Percentiles rank a stretch among this genome's conserved stretches.
Conservation (phyloP, 768 basidiomycete genomes). For the Auriscalpium vulgare region DNA sequence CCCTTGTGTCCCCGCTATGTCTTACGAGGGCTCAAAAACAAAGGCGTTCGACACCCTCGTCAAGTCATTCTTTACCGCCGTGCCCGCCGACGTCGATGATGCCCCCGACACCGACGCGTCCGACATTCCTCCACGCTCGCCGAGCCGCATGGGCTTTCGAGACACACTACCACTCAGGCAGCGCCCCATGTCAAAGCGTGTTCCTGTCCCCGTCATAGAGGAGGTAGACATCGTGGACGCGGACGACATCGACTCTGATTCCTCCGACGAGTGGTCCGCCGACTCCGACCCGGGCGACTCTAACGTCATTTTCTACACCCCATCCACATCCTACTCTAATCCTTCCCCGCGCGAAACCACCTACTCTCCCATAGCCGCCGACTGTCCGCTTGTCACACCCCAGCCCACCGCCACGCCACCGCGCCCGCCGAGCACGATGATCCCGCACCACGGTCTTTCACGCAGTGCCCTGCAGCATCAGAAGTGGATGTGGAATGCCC, state of each 20-base stretch:
- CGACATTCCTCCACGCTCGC: conserved; percentile 12
- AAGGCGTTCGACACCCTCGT: conserved; percentile 11
- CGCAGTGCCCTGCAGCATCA: conserved; percentile 49
- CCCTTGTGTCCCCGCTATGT: no score
- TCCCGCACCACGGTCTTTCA: conserved; percentile 51
- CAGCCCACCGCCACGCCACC: not conserved
- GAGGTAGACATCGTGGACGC: conserved; percentile 1
- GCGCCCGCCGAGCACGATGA: not conserved
- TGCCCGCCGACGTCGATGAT: not conserved
- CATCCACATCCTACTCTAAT: not conserved
- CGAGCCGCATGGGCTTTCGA: conserved; percentile 14
- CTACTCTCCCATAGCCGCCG: not conserved
- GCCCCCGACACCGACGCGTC: conserved; percentile 1
- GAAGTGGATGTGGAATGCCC: conserved; percentile 55
- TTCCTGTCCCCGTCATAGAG: not conserved
- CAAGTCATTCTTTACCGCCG: conserved; percentile 14
- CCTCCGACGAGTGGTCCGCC: conserved; percentile 16
- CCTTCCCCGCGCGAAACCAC: conserved; percentile 1
- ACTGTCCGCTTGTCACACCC: conserved; percentile 1
- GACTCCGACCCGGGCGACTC: conserved; percentile 12
- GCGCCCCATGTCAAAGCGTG: not conserved
- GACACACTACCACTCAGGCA: not conserved
- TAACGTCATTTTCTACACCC: not conserved
- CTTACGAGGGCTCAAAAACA: not conserved
- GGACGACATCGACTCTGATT: conserved; percentile 11